Evolutionary conservation across 106 monocot genomes (phyloP).

Genomic region (Alisma plantagoaquatica): DNA sequence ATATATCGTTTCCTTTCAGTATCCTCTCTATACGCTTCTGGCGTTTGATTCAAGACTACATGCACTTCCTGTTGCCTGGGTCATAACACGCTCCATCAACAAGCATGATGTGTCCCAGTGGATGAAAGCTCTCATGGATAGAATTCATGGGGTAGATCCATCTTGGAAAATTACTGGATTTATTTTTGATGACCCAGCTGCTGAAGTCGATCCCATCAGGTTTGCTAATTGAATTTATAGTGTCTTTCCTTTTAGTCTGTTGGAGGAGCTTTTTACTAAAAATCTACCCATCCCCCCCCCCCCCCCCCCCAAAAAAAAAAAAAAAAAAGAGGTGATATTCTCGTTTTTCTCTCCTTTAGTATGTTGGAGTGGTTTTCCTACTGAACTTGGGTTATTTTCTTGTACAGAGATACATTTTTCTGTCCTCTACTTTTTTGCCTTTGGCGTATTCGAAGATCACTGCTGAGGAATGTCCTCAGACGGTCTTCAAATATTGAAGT

Average conservation of each 20-base stretch:
- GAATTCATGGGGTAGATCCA: conserved; percentile 46
- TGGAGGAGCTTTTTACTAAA: too few species aligned
- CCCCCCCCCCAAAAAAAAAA: too few species aligned
- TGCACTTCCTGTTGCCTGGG: conserved; percentile 93
- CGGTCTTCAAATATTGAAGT: conserved; percentile 62
- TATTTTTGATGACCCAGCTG: conserved; percentile 79
- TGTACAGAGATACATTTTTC: conserved; percentile 56
- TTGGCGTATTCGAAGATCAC: conserved; percentile 86
- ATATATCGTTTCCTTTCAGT: conserved; percentile 39
- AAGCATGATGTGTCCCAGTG: conserved; percentile 77
- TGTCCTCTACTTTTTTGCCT: conserved; percentile 79
- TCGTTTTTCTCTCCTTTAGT: too few species aligned
- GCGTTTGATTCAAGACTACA: conserved; percentile 92
- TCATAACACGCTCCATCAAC: conserved; percentile 69
- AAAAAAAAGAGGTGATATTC: too few species aligned
- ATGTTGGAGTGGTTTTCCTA: not conserved
- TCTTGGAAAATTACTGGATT: conserved; percentile 67
- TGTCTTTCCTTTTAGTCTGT: conserved; percentile 1
- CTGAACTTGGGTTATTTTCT: not conserved
- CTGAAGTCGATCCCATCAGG: conserved; percentile 84
- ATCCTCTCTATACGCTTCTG: conserved; percentile 89
- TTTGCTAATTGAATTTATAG: too few species aligned
- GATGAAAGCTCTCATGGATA: conserved; percentile 81
- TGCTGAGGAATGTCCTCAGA: conserved; percentile 75
- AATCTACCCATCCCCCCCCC: too few species aligned